These are phyloP conservation scores for Dictyostelium discoideum DNA, from an alignment of 78 protist species.

Conservation along the genomic window dicty_2.7 NC_007088.5:2581501-2582000, in stretches of 20 bases:
- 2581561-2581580: background rate
- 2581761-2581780: background rate
- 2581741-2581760: background rate
- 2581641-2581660: background rate
- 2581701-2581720: background rate
- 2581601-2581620: background rate
- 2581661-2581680: background rate
- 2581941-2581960: background rate
- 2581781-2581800: background rate
- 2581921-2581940: background rate
- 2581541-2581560: background rate
- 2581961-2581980: background rate
- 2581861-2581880: background rate
- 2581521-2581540: background rate
- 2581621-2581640: background rate
- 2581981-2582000: background rate
- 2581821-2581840: background rate
- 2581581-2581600: background rate
- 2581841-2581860: background rate
- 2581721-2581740: background rate
- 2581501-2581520: background rate
- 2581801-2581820: background rate
- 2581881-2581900: background rate
- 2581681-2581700: background rate
- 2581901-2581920: background rate